These are phyloP conservation scores for Penicillium malachiteum DNA, from an alignment of 495 filamentous ascomycete genomes.

Conservation along the genomic window DNA sequence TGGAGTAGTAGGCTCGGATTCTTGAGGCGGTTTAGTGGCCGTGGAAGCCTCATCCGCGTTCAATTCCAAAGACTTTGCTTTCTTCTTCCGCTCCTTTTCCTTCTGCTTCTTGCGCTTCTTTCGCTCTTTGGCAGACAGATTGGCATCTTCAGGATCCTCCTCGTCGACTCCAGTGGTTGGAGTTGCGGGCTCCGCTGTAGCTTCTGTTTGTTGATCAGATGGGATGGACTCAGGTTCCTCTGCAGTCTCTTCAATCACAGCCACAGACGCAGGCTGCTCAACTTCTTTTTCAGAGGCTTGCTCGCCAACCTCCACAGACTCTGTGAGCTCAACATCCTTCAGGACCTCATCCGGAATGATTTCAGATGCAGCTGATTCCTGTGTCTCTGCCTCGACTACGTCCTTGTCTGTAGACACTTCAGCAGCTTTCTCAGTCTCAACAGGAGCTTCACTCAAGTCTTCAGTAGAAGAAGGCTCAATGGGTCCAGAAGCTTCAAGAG, in stretches of 20 bases:
- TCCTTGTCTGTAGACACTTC: neutral
- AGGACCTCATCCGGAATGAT: neutral
- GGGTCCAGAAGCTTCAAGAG: neutral
- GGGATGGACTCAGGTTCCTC: neutral
- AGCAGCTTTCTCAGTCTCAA: neutral
- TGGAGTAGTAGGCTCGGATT: neutral
- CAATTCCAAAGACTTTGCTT: constrained; percentile 32
- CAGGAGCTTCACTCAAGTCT: neutral
- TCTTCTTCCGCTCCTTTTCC: constrained; percentile 38
- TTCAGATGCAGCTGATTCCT: constrained; percentile 5
- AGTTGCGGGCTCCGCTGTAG: neutral
- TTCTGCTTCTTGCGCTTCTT: constrained; percentile 36
- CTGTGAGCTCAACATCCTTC: neutral
- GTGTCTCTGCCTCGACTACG: neutral
- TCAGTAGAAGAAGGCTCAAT: neutral
- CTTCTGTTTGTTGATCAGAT: constrained; percentile 2
- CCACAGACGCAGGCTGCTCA: constrained; percentile 1
- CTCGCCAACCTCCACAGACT: neutral
- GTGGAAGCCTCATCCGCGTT: constrained; percentile 17
- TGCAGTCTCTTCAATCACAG: constrained; percentile 4
- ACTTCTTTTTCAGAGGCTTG: neutral
- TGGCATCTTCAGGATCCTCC: constrained; percentile 10
- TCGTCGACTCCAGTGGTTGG: constrained; percentile 6
- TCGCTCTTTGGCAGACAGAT: constrained; percentile 25
- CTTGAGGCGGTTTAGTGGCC: constrained; percentile 4